Evolutionary conservation across 371 early-diverging fungal species (phyloP).

Genomic region (Capillidium heterosporum): DNA sequence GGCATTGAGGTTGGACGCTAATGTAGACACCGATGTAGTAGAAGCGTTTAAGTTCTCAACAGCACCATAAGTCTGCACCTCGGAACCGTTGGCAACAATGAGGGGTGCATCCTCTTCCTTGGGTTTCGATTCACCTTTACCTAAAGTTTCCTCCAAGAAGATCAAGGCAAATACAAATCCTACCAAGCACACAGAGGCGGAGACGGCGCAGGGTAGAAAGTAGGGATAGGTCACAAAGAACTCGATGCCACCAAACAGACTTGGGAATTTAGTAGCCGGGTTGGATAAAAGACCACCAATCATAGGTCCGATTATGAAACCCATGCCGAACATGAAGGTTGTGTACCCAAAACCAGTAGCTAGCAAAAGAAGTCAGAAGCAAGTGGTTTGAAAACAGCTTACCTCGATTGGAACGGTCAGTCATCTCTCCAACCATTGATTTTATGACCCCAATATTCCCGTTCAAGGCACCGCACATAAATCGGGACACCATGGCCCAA

Average conservation of each 20-base stretch:
- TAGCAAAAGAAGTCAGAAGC: not conserved
- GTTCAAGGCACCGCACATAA: slow-evolving; percentile 54
- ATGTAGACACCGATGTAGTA: no score
- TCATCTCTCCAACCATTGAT: slow-evolving; percentile 68
- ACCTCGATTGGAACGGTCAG: slow-evolving; percentile 56
- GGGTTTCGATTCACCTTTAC: not conserved
- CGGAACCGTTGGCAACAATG: not conserved
- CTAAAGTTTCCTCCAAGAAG: slow-evolving; percentile 51
- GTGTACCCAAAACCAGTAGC: slow-evolving; percentile 3
- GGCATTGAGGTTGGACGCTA: not conserved
- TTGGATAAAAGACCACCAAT: slow-evolving; percentile 64
- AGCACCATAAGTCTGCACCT: not conserved
- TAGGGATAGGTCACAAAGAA: slow-evolving; percentile 57
- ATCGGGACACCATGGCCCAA: slow-evolving; percentile 45
- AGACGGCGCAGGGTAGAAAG: slow-evolving; percentile 64
- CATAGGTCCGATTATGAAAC: slow-evolving; percentile 35
- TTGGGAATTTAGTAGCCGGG: slow-evolving; percentile 47
- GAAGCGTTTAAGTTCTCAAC: not conserved
- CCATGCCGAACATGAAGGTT: slow-evolving; percentile 1
- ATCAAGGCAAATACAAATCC: slow-evolving; percentile 46
- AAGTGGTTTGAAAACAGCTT: slow-evolving; percentile 1
- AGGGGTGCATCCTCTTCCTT: not conserved
- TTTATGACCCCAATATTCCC: slow-evolving; percentile 70
- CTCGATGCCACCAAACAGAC: slow-evolving; percentile 35
- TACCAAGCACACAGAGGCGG: slow-evolving; percentile 30